Evolutionary conservation across 176 grass and related monocot genomes (phyloP).

Genomic region (Juncus effusus): DNA sequence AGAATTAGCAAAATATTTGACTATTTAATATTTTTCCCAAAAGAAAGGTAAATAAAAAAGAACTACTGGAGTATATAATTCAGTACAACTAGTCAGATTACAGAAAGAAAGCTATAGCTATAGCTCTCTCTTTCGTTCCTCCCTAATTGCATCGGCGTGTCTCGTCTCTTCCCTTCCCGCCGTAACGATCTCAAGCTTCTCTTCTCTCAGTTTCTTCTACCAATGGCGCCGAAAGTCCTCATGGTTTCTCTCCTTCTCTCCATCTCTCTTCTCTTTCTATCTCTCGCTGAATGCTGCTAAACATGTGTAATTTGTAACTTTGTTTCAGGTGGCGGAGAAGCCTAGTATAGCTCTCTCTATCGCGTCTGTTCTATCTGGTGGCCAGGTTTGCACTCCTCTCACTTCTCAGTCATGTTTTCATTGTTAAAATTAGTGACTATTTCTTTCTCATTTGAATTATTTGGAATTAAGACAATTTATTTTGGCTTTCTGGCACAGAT

Average conservation of each 20-base stretch:
- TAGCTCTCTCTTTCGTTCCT: background rate
- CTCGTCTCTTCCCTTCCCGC: background rate
- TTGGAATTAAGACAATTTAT: no score
- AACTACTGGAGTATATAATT: no score
- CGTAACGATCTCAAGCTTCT: no score
- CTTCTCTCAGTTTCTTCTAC: background rate
- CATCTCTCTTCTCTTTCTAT: slow-evolving; percentile 7
- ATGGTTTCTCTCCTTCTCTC: slow-evolving; percentile 42
- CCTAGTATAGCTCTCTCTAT: slow-evolving; percentile 93
- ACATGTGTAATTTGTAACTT: slow-evolving; percentile 6
- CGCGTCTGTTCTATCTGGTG: slow-evolving; percentile 64
- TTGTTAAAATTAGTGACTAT: no score
- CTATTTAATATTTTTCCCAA: no score
- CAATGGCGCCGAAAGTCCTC: slow-evolving; percentile 77
- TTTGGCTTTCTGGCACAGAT: no score
- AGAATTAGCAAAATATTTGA: no score
- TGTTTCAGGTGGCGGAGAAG: slow-evolving; percentile 87
- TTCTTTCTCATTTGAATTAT: no score
- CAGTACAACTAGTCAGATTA: no score
- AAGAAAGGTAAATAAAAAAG: no score
- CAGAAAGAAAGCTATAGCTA: no score
- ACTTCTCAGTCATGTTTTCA: background rate
- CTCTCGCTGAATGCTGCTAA: background rate
- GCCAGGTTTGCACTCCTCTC: slow-evolving; percentile 33
- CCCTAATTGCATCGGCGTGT: no score